Conservation (phyloP, 192 early-diverging fungal species). For the Dissophora ornata region DNA sequence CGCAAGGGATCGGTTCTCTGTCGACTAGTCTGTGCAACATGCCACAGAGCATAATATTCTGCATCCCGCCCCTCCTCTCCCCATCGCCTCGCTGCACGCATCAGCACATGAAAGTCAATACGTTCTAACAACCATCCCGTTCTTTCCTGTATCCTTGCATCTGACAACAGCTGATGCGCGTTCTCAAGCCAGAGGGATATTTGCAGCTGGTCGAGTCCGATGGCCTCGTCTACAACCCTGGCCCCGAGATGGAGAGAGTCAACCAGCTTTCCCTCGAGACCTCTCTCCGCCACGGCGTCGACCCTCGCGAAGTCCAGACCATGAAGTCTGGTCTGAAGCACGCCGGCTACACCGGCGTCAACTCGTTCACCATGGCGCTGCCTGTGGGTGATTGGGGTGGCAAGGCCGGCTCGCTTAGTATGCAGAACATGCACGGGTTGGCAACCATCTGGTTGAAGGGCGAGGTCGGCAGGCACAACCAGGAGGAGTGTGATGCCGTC, state of each 20-base stretch:
- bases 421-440: constrained; percentile 49
- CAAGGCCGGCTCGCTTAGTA: constrained; percentile 33
- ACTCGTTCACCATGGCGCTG: constrained; percentile 48
- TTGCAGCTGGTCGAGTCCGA: constrained; percentile 61
- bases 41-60: no score
- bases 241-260: constrained; percentile 44
- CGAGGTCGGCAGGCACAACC: constrained; percentile 36
- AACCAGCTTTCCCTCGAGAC: constrained; percentile 52
- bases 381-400: constrained; percentile 50
- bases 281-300: constrained; percentile 47
- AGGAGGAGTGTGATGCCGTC: constrained; percentile 21
- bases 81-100: no score
- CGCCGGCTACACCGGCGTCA: constrained; percentile 30
- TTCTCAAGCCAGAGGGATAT: constrained; percentile 66
- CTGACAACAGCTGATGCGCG: constrained; percentile 50
- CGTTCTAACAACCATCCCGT: no score
- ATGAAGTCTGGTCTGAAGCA: constrained; percentile 48
- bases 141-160: not conserved
- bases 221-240: constrained; percentile 39
- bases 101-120: constrained; percentile 9
- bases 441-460: constrained; percentile 55
- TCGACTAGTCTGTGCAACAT: no score
- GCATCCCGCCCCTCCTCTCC: no score
- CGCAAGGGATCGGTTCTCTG: no score
- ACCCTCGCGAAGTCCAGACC: constrained; percentile 46